These are phyloP conservation scores for Lentinula sp. DNA, from an alignment of 768 basidiomycete species.

Conservation along the genomic window DNA sequence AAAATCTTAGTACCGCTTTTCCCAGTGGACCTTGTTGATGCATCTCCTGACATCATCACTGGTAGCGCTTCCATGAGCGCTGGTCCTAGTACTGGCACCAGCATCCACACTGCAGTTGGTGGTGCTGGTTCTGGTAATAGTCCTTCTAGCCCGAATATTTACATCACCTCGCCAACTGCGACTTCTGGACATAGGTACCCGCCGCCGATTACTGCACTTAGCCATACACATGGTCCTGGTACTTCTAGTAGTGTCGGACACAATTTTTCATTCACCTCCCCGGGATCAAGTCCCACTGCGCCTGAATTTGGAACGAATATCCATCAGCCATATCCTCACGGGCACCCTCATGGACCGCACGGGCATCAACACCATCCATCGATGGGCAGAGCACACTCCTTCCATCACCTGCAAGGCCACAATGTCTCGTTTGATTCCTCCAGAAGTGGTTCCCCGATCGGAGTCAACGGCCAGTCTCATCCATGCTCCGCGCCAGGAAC, in stretches of 20 bases:
- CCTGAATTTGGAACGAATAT: slow-evolving; percentile 22
- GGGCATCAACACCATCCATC: slow-evolving; percentile 25
- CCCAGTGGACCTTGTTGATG: slow-evolving; percentile 50
- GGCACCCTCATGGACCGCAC: slow-evolving; percentile 15
- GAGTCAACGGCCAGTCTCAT: background rate
- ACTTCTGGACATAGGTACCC: slow-evolving; percentile 30
- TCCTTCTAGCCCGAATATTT: slow-evolving; percentile 54
- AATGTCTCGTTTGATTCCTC: slow-evolving; percentile 27
- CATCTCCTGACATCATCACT: background rate
- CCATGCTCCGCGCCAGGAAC: background rate
- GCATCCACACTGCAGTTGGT: background rate
- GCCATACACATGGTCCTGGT: background rate
- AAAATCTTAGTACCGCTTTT: slow-evolving; percentile 33
- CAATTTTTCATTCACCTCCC: slow-evolving; percentile 8
- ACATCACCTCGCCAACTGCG: slow-evolving; percentile 58
- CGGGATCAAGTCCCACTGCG: slow-evolving; percentile 34
- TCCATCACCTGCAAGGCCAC: slow-evolving; percentile 45
- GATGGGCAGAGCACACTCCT: slow-evolving; percentile 19
- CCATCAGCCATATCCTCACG: slow-evolving; percentile 19
- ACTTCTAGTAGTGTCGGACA: background rate
- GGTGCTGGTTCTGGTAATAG: slow-evolving; percentile 18
- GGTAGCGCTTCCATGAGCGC: background rate
- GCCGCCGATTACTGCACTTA: slow-evolving; percentile 27
- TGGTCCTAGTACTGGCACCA: background rate
- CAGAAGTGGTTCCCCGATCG: slow-evolving; percentile 28